Evolutionary conservation across 1,139 yeast genomes (phyloP), one percentile per base, ranked within the genome.

Genomic region (Hyphopichia pseudoburtonii): DNA sequence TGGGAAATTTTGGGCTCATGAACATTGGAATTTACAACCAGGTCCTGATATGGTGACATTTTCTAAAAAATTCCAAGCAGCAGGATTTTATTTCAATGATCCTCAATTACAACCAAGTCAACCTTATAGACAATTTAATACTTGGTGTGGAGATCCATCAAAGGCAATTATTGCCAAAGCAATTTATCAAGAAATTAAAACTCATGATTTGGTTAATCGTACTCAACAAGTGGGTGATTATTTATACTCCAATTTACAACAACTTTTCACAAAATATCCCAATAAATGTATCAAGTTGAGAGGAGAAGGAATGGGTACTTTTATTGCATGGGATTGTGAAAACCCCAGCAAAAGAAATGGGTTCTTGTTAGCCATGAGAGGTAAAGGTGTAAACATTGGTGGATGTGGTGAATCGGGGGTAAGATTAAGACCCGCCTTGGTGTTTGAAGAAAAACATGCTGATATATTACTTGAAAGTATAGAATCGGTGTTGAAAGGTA

Each of bases 131-230:
- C 89, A 82, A 59, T 83, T 83, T 69, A 83, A 83, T 73, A 83
- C 90, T 44, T 83, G 90, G 90, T 82, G 88, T 64, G 90, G 89
- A 52, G 89, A 83, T 56, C 87, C 89, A 55, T 78, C 84, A 25
- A 77, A 77, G 62, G 80, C 81, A 60, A 64, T 80, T 38, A 62
- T 80, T 45, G 85, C 86, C 31, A 78, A 77, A 50, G 71, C 84
- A 41, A 82, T 83, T 47, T 78, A 76, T 45, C 67, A 78, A 51
- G 85, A 82, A 54, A 70, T 82, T 39, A 54, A 57, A 15, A 70
- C 73, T 47, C 60, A 80, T 41, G 70, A 73, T 43, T 69, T 83
- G 48, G 72, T 78, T 34, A 60, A 62, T 9, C 70, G 70, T 38
- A 75, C 82, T 25, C 69, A 73, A 7, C 62, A 72, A 48, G 82